These are phyloP conservation scores for Colletotrichum scovillei DNA, from an alignment of 2,329 filamentous ascomycete species.

Conservation along the genomic window DNA sequence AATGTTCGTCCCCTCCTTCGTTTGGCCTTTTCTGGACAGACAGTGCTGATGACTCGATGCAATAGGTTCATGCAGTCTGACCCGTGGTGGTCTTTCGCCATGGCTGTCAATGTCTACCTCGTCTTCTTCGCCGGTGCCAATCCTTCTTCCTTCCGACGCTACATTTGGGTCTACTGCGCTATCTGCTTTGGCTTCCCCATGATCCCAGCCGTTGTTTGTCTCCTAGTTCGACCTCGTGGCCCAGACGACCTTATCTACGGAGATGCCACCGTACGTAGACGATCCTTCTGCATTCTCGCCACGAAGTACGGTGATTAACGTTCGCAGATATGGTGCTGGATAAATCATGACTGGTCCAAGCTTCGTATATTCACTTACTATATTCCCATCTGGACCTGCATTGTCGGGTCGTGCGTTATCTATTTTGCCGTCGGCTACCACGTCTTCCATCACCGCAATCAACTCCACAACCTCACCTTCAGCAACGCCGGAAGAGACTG, in stretches of 20 bases:
- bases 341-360: conserved; percentile 63
- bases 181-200: conserved; percentile 80
- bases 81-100: conserved; percentile 81
- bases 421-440: conserved; percentile 69
- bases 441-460: conserved; percentile 69
- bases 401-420: conserved; percentile 63
- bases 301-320: neutral
- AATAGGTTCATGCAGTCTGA: conserved; percentile 81
- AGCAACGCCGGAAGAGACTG: conserved; percentile 53
- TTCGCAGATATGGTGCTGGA: conserved; percentile 71
- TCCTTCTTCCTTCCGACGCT: conserved; percentile 76
- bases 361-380: conserved; percentile 72
- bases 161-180: conserved; percentile 77
- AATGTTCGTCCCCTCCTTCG: conserved; percentile 64
- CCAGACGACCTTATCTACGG: conserved; percentile 55
- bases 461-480: conserved; percentile 63
- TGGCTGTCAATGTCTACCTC: conserved; percentile 85
- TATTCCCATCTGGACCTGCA: conserved; percentile 71
- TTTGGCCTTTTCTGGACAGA: neutral
- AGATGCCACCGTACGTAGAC: conserved; percentile 63
- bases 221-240: conserved; percentile 59
- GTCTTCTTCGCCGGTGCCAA: conserved; percentile 71
- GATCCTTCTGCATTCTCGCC: neutral
- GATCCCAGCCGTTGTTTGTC: conserved; percentile 72
- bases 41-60: neutral